Evolutionary conservation across 345 rosid genomes (phyloP).

Genomic region (Heritiera littoralis): DNA sequence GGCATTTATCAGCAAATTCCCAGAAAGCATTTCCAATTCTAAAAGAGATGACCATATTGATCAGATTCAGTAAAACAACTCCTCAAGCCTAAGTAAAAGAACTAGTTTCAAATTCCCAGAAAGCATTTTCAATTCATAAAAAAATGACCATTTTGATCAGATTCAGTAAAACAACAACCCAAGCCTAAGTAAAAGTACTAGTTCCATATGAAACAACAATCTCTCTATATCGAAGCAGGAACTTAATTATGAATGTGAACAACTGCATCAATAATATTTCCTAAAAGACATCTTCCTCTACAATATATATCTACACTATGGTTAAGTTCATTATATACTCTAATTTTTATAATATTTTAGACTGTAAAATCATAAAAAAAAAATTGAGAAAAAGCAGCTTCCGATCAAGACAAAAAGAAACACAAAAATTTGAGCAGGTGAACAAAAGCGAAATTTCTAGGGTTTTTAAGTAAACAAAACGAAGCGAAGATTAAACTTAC

Average conservation of each 20-base stretch:
- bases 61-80: neutral
- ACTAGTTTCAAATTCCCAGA: too few species aligned
- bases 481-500: conserved; percentile 5
- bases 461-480: neutral
- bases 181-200: neutral
- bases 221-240: neutral
- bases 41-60: neutral
- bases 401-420: neutral
- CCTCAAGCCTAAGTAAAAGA: too few species aligned
- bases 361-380: neutral
- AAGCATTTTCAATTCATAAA: too few species aligned
- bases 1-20: neutral
- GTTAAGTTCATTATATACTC: neutral
- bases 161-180: neutral
- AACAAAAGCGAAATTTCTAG: neutral
- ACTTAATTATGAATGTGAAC: neutral
- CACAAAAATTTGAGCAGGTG: neutral
- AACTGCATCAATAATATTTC: neutral
- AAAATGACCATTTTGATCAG: too few species aligned
- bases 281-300: too few species aligned
- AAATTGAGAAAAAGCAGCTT: neutral
- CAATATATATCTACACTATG: neutral
- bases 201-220: neutral
- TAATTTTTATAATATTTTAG: neutral
- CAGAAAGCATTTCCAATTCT: neutral